Base-by-base conservation (phyloP, 805 yeast species). In the Candida morakotiae region DNA sequence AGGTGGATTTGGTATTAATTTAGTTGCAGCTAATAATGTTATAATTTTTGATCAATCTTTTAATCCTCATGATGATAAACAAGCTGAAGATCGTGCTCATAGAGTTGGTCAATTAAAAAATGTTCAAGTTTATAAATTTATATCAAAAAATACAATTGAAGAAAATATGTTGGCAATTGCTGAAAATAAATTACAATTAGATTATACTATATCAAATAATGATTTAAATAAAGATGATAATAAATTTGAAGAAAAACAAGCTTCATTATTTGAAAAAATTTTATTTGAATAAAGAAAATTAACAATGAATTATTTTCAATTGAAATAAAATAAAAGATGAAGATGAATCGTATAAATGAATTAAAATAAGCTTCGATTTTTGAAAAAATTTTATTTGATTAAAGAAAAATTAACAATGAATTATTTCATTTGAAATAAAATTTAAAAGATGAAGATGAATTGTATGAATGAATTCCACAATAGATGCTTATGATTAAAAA, bases 81-180 rank as follows among this genome's bases (percentile, higher is more conserved):
- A 93, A 64, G 99, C 99, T 2, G 98, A 94, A 56, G 99, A 93
- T 60, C 77, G 99, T 55, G 96, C 98, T 0, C 99, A 93, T 59
- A 76, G 99, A 60, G 96, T 93, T 18, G 98, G 98, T 1, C 98
- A 91, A 63, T 78, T 81, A 5, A 77, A 82, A 38, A 87, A 84
- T 34, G 99, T 93, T 15, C 65, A 69, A 37, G 96, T 94, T 13
- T 73, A 77, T 28, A 77, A 94, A 39, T 62, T 93, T 43, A 79
- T 93, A 36, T 75, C 84, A 8, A 73, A 71, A 45, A 71, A 78
- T 39, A 79, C 96, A 1, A 83, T 93, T 27, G 99, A 93, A 50
- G 97, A 91, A 59, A 87, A 84, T 48, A 89, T 93, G 49, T 70
- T 82, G 42, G 80, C 79, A 49, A 63, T 93, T 52, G 98, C 97